Percentiles rank a stretch among this genome's conserved stretches.
These are phyloP conservation scores for Dothiorella sarmentorum DNA, from an alignment of 2,329 filamentous ascomycete genomes.

Conservation along the genomic window DNA sequence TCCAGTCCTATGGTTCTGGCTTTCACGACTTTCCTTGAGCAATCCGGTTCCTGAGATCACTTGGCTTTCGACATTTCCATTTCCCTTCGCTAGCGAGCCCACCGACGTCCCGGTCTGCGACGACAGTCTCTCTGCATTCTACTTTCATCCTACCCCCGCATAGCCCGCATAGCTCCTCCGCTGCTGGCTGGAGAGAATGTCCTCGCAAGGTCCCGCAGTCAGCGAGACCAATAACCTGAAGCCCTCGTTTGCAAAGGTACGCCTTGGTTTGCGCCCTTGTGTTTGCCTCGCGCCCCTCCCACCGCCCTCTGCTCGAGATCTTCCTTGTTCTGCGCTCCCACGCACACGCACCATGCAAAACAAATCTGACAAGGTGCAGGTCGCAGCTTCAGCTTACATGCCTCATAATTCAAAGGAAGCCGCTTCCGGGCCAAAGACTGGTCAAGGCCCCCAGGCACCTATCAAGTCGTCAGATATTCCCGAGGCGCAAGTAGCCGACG, in stretches of 20 bases:
- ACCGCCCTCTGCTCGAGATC: background rate
- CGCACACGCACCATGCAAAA: background rate
- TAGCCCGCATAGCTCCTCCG: background rate
- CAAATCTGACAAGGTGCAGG: conserved; percentile 30
- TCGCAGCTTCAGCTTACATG: conserved; percentile 40
- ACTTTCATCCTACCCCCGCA: conserved; percentile 11
- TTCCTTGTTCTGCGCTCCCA: background rate
- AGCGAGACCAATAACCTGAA: conserved; percentile 34
- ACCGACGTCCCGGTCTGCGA: conserved; percentile 13
- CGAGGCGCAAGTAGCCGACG: background rate
- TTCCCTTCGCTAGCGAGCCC: conserved; percentile 21
- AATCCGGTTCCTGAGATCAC: conserved; percentile 43
- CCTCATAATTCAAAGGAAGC: conserved; percentile 29
- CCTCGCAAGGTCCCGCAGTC: conserved; percentile 14
- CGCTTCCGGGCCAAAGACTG: conserved; percentile 26
- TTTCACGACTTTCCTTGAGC: conserved; percentile 52
- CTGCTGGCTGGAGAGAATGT: conserved; percentile 13
- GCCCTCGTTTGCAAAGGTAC: conserved; percentile 75
- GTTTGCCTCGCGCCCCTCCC: background rate
- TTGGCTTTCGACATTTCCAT: conserved; percentile 19
- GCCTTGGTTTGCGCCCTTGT: conserved; percentile 29
- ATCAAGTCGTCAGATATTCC: conserved; percentile 20
- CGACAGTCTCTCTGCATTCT: conserved; percentile 13
- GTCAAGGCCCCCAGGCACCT: conserved; percentile 26
- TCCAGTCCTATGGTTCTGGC: conserved; percentile 45